Evolutionary conservation across 306 rosid species (phyloP).

Genomic region (Pyrus communis): DNA sequence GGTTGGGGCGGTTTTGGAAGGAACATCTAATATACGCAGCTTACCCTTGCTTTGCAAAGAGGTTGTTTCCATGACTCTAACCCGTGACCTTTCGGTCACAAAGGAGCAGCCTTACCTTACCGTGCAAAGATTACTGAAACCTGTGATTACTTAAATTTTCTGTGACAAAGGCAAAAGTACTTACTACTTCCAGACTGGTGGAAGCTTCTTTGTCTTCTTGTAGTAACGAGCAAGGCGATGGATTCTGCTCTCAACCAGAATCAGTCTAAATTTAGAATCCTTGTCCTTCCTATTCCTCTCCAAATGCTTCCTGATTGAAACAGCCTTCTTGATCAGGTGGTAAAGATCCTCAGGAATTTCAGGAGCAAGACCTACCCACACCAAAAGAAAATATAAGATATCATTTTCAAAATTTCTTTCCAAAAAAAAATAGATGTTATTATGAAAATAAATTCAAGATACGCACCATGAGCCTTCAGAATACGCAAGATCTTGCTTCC

Average conservation of each 20-base stretch:
- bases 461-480: neutral
- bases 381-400: neutral
- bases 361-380: neutral
- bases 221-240: neutral
- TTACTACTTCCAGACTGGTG: neutral
- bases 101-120: too few relatives aligned
- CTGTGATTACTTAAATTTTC: too few relatives aligned
- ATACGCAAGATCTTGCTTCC: neutral
- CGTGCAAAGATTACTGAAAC: too few relatives aligned
- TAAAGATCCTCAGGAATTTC: neutral
- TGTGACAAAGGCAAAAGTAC: neutral
- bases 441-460: neutral
- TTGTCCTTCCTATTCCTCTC: neutral
- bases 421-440: too few relatives aligned
- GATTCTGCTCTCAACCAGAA: neutral
- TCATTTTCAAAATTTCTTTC: neutral
- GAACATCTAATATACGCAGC: too few relatives aligned
- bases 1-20: too few relatives aligned
- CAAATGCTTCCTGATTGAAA: neutral
- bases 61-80: too few relatives aligned
- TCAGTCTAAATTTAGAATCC: neutral
- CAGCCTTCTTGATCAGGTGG: neutral
- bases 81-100: too few relatives aligned
- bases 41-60: too few relatives aligned
- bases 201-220: conserved; percentile 3